These are phyloP conservation scores for Excoecaria agallocha DNA, from an alignment of 345 rosid species.

Conservation along the genomic window DNA sequence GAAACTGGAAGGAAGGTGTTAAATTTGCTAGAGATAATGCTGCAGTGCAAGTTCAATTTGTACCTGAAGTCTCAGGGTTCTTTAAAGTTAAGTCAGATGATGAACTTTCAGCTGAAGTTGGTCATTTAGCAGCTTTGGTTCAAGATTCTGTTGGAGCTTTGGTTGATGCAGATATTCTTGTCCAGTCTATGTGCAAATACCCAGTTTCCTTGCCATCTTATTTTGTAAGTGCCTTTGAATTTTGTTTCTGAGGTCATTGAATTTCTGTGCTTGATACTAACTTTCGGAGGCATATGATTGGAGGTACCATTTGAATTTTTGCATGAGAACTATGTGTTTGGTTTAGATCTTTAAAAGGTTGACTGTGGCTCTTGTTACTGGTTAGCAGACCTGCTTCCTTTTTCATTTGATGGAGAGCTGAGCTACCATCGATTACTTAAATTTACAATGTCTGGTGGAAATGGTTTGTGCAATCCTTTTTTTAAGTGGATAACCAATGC, in stretches of 20 bases:
- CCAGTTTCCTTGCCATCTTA: constrained; percentile 41
- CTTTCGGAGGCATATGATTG: background rate
- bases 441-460: background rate
- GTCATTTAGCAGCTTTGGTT: constrained; percentile 48
- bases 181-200: constrained; percentile 37
- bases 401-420: background rate
- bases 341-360: background rate
- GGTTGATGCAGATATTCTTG: constrained; percentile 35
- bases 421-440: background rate
- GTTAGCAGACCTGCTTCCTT: background rate
- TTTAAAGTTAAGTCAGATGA: constrained; percentile 48
- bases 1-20: constrained; percentile 67
- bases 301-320: background rate
- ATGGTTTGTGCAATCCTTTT: background rate
- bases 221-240: constrained; percentile 44
- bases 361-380: background rate
- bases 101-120: constrained; percentile 55
- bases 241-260: background rate
- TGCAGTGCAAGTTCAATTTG: constrained; percentile 32
- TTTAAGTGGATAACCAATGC: background rate
- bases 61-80: constrained; percentile 60
- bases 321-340: background rate
- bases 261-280: background rate
- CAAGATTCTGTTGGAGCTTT: constrained; percentile 46
- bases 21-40: constrained; percentile 54